These are phyloP conservation scores for Yarrowia sp. DNA, from an alignment of 805 yeast genomes.

Conservation along the genomic window DNA sequence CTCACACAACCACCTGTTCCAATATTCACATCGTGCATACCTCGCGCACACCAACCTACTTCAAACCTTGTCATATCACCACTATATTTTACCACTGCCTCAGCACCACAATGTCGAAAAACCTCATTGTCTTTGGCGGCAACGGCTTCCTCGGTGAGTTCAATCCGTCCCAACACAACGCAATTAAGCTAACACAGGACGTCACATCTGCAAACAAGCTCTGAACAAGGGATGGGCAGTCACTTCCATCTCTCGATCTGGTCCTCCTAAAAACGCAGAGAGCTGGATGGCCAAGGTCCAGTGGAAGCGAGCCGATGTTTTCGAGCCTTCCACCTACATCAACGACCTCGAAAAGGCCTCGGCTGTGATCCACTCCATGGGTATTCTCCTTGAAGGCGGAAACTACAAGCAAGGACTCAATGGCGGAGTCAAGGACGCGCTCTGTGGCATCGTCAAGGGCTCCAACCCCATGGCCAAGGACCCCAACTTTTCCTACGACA, in stretches of 20 bases:
- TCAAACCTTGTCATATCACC: constrained; percentile 1
- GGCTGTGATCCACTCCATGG: constrained; percentile 81
- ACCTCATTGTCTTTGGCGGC: constrained; percentile 76
- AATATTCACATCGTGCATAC: background rate
- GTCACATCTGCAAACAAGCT: constrained; percentile 67
- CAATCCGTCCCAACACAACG: background rate
- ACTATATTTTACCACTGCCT: background rate
- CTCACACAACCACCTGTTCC: background rate
- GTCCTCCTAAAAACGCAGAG: constrained; percentile 40
- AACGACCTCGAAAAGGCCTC: constrained; percentile 49
- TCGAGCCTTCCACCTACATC: constrained; percentile 58
- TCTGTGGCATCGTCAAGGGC: constrained; percentile 42
- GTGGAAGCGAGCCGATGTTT: constrained; percentile 69
- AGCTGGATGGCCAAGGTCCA: constrained; percentile 47
- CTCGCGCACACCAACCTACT: background rate
- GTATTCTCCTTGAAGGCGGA: constrained; percentile 66
- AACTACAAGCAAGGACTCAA: constrained; percentile 56
- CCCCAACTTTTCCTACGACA: constrained; percentile 52
- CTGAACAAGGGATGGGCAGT: constrained; percentile 62
- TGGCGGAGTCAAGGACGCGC: constrained; percentile 24
- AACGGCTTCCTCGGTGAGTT: constrained; percentile 65
- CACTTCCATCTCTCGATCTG: constrained; percentile 43
- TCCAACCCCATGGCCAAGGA: constrained; percentile 52
- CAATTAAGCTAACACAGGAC: constrained; percentile 43
- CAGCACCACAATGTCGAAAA: constrained; percentile 32